These are phyloP conservation scores for Colletotrichum ledebouriae DNA, from an alignment of 2,329 filamentous ascomycete genomes.

Conservation along the genomic window DNA sequence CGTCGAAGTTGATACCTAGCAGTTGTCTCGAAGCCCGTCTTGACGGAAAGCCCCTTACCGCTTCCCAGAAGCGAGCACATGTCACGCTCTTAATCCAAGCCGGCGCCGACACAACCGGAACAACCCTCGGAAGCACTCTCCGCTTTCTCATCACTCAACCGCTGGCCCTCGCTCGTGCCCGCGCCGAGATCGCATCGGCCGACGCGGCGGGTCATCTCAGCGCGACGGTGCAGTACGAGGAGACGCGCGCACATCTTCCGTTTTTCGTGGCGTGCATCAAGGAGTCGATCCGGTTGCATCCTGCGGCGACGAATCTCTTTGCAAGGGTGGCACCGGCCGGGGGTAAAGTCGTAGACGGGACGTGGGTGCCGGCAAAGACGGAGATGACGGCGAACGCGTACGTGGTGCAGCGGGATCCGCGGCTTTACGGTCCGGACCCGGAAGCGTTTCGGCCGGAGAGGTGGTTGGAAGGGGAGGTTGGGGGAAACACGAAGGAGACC, in stretches of 20 bases:
- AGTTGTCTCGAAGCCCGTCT: constrained; percentile 29
- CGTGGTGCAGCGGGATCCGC: constrained; percentile 51
- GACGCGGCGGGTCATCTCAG: neutral
- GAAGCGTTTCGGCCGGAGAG: constrained; percentile 56
- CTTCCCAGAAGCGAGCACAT: constrained; percentile 24
- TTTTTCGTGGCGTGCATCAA: constrained; percentile 33
- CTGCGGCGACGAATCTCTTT: constrained; percentile 26
- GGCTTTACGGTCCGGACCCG: constrained; percentile 51
- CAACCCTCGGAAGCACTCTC: constrained; percentile 28
- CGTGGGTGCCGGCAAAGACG: constrained; percentile 24
- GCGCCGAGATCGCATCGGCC: constrained; percentile 9
- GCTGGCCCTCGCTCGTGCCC: neutral
- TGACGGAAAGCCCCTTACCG: constrained; percentile 20
- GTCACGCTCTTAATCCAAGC: constrained; percentile 32
- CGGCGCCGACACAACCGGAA: constrained; percentile 33
- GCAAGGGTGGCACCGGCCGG: constrained; percentile 11
- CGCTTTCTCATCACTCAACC: constrained; percentile 24
- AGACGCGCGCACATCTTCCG: constrained; percentile 24
- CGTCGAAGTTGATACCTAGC: neutral
- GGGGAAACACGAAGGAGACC: constrained; percentile 28
- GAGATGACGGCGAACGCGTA: constrained; percentile 48
- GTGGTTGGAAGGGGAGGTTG: constrained; percentile 51
- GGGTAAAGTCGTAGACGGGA: constrained; percentile 22
- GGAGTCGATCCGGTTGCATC: constrained; percentile 24
- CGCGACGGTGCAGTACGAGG: constrained; percentile 19